Base-by-base conservation (phyloP, 78 protist genomes). In the Emiliania huxleyi region DNA sequence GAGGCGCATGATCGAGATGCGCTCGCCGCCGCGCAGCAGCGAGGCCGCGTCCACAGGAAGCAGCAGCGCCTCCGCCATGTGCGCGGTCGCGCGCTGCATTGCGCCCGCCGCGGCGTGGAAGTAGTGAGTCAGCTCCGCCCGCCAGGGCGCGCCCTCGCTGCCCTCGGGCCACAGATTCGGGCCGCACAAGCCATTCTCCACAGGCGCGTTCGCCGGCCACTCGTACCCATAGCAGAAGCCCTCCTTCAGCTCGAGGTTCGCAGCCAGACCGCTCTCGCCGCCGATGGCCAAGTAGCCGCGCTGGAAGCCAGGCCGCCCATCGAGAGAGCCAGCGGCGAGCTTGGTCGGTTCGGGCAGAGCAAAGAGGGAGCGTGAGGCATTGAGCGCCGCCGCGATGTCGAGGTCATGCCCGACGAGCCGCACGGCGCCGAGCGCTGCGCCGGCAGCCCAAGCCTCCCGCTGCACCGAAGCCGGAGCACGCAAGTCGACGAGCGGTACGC, bases 281-380 rank as follows among this genome's bases (percentile, higher is more conserved):
- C 56, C 89, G 40, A 81, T 0, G 18, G 89, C 56, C 22, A 81
- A 44, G 56, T 81, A 81, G 23, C 89, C 89, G 89, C 89, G 89
- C 1, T 18, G 4, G 46, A 77, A 77, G 42, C 85, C 85, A 21
- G 35, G 19, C 4, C 23, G 3, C 37, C 33, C 23, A 48, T 8
- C n/a, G 48, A n/a, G 3, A 6, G 42, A 5, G 29, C 3, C 19
- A 1, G 42, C 42, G 29, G 23, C 33, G 19, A 37, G 49, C 85
- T 77, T 77, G n/a, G 1, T 48, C 29, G 3, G 6, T 26, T 22
- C 35, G 0, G 85, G 85, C 29, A 77, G 46, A 3, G 26, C 46
- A 22, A 77, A 77, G 46, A 77, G 29, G 48, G 26, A 2, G 85
- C 85, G 85, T 2, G 85, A 35, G 26, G 46, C 85, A 2, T 77